Conservation (phyloP, 306 rosid species). For the Ammopiptanthus mongolicus region DNA sequence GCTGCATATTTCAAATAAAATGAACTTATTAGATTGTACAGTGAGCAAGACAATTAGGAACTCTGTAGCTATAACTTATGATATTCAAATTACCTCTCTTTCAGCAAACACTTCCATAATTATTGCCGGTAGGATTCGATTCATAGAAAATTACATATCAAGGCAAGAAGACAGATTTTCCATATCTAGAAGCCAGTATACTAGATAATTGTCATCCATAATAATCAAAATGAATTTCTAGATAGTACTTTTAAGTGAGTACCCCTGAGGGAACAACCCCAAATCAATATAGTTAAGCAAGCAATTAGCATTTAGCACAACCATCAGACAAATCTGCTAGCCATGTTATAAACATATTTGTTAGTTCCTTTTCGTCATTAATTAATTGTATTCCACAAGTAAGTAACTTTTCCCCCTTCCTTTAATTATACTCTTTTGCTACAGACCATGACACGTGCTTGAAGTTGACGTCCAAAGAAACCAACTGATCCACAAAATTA, state of each 20-base stretch:
- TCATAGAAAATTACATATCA: neutral
- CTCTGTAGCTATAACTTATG: neutral
- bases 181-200: neutral
- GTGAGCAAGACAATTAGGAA: neutral
- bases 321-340: neutral
- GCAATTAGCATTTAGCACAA: neutral
- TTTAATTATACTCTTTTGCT: neutral
- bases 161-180: neutral
- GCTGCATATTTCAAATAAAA: neutral
- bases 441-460: neutral
- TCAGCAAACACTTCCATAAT: neutral
- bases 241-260: neutral
- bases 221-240: neutral
- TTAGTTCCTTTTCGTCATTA: neutral
- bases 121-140: neutral
- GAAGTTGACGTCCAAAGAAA: neutral
- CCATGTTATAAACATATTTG: neutral
- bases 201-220: neutral
- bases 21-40: neutral
- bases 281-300: neutral
- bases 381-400: neutral
- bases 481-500: neutral
- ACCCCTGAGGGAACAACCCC: neutral
- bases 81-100: neutral
- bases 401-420: neutral